phyloP scores from a whole-genome alignment of 352 stramenopile genomes.

The Peronospora farinosa region DNA sequence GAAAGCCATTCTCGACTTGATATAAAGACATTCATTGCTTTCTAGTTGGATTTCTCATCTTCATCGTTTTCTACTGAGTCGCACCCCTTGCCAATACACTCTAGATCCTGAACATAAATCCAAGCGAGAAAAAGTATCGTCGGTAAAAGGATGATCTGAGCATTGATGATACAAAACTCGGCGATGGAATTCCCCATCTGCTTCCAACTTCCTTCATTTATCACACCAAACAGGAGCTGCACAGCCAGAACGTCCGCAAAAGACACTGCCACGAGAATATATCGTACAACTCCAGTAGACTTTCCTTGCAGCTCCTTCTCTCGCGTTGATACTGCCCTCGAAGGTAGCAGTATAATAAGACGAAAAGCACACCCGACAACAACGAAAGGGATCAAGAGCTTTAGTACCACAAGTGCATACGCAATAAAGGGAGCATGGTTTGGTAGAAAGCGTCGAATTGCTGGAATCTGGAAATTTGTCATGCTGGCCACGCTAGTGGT shows the following conservation, averaged over 20 bases:
- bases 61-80: conserved; percentile 6
- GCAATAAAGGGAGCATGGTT: conserved; percentile 57
- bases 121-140: conserved; percentile 44
- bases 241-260: conserved; percentile 63
- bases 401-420: conserved; percentile 57
- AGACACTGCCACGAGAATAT: conserved; percentile 51
- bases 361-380: conserved; percentile 61
- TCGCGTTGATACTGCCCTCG: conserved; percentile 5
- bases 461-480: conserved; percentile 74
- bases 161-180: conserved; percentile 75
- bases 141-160: conserved; percentile 62
- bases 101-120: conserved; percentile 27
- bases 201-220: conserved; percentile 81
- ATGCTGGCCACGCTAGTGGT: conserved; percentile 77
- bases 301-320: conserved; percentile 8
- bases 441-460: conserved; percentile 67
- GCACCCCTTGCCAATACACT: conserved; percentile 8
- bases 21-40: too few species aligned
- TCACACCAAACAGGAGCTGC: conserved; percentile 73
- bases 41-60: conserved; percentile 15
- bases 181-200: conserved; percentile 84
- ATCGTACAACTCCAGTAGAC: conserved; percentile 23
- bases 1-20: too few species aligned
- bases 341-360: conserved; percentile 35
- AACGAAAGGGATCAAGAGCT: conserved; percentile 70